Conservation (phyloP, 305 asterid species). For the Fraxinus nigra region DNA sequence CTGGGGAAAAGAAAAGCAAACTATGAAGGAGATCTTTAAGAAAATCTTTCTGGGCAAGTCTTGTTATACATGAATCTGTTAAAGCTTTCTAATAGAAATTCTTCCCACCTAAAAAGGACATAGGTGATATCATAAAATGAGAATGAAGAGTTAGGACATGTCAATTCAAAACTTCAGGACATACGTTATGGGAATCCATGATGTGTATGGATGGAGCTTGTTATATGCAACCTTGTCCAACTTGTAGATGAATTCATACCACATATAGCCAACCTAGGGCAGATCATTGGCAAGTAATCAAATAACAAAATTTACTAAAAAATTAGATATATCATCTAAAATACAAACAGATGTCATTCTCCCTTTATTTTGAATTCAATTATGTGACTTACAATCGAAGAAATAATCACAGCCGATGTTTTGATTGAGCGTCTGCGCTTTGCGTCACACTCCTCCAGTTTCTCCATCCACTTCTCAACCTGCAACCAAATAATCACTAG, state of each 20-base stretch:
- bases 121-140: slow-evolving; percentile 5
- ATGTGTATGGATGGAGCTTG: slow-evolving; percentile 93
- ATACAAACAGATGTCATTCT: not conserved
- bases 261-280: slow-evolving; percentile 53
- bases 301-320: not conserved
- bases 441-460: slow-evolving; percentile 76
- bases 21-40: slow-evolving; percentile 17
- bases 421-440: slow-evolving; percentile 66
- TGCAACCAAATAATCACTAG: slow-evolving; percentile 28
- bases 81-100: slow-evolving; percentile 5
- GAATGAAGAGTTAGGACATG: not conserved
- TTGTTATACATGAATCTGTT: slow-evolving; percentile 1
- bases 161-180: slow-evolving; percentile 25
- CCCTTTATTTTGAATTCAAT: not conserved
- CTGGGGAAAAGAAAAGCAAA: slow-evolving; percentile 35
- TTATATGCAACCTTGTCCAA: slow-evolving; percentile 79
- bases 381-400: slow-evolving; percentile 47
- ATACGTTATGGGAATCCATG: slow-evolving; percentile 94
- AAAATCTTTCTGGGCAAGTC: not conserved
- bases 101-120: slow-evolving; percentile 11
- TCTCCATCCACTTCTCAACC: slow-evolving; percentile 94
- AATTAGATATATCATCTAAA: not conserved
- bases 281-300: slow-evolving; percentile 18
- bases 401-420: slow-evolving; percentile 44
- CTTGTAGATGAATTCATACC: slow-evolving; percentile 88